phyloP scores from a whole-genome alignment of 768 basidiomycete genomes.

The Collybiopsis luxurians region DNA sequence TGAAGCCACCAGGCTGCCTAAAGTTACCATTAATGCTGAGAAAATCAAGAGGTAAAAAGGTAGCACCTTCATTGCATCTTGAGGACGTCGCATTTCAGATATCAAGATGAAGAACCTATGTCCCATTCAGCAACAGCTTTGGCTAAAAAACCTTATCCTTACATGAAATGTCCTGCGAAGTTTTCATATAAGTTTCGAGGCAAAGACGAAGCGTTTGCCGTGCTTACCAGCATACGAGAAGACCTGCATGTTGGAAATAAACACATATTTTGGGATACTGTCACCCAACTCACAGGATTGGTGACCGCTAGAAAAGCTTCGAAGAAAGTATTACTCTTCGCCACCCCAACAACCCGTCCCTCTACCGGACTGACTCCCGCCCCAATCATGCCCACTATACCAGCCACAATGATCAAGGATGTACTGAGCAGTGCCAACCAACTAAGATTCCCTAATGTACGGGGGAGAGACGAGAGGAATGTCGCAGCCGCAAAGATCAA shows the following conservation, averaged over 20 bases:
- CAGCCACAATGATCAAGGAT: constrained; percentile 40
- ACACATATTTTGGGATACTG: neutral
- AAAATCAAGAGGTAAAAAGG: neutral
- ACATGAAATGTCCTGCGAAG: constrained; percentile 50
- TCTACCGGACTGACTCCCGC: constrained; percentile 45
- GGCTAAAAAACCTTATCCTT: constrained; percentile 8
- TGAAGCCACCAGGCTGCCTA: constrained; percentile 55
- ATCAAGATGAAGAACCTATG: constrained; percentile 56
- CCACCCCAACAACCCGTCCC: constrained; percentile 33
- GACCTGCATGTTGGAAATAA: constrained; percentile 25
- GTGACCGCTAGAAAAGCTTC: constrained; percentile 52
- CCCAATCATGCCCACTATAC: constrained; percentile 48
- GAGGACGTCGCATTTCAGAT: constrained; percentile 50
- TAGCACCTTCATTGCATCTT: constrained; percentile 60
- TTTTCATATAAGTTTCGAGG: neutral
- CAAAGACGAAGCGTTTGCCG: neutral
- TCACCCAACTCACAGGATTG: constrained; percentile 38
- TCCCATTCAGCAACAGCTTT: neutral
- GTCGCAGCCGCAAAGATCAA: constrained; percentile 44
- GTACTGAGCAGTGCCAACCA: constrained; percentile 48
- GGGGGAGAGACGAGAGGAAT: constrained; percentile 41
- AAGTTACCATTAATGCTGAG: too few relatives aligned
- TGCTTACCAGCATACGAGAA: constrained; percentile 48
- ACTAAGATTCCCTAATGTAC: constrained; percentile 42
- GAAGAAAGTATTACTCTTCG: constrained; percentile 38